A percentile compares a stretch with the other conserved stretches of the same genome.
Conservation (phyloP, 306 rosid genomes). For the Prunus kanzakura region DNA sequence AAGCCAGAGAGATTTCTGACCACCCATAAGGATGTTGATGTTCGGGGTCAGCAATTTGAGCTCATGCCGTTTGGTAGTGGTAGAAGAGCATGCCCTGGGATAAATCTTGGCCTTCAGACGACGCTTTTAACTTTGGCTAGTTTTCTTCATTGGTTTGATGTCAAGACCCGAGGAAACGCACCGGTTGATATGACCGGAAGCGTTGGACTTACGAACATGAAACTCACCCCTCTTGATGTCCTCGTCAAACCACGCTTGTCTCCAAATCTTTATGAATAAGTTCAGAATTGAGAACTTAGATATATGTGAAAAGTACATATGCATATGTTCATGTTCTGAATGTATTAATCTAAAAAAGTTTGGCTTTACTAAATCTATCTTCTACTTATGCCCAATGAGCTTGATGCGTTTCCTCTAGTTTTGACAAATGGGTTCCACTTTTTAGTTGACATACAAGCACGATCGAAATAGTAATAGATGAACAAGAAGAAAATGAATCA, state of each 20-base stretch:
- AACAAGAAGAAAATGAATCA: neutral
- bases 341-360: too few relatives aligned
- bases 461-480: too few relatives aligned
- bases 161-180: conserved; percentile 16
- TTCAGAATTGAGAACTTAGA: too few relatives aligned
- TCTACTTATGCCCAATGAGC: too few relatives aligned
- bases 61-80: conserved; percentile 58
- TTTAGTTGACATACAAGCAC: too few relatives aligned
- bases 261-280: conserved; percentile 16
- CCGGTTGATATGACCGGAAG: conserved; percentile 47
- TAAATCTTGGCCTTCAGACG: conserved; percentile 34
- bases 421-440: too few relatives aligned
- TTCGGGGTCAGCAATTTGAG: conserved; percentile 43
- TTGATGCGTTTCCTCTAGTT: too few relatives aligned
- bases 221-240: conserved; percentile 48
- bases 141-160: conserved; percentile 48
- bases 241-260: conserved; percentile 45
- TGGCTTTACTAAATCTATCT: too few relatives aligned
- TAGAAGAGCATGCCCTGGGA: conserved; percentile 56
- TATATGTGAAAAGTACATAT: too few relatives aligned
- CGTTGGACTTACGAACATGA: conserved; percentile 31
- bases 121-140: conserved; percentile 34
- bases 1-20: conserved; percentile 56
- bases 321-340: neutral
- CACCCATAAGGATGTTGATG: conserved; percentile 41